Base-by-base conservation (phyloP, 768 basidiomycete genomes). In the Saitozyma sp. region DNA sequence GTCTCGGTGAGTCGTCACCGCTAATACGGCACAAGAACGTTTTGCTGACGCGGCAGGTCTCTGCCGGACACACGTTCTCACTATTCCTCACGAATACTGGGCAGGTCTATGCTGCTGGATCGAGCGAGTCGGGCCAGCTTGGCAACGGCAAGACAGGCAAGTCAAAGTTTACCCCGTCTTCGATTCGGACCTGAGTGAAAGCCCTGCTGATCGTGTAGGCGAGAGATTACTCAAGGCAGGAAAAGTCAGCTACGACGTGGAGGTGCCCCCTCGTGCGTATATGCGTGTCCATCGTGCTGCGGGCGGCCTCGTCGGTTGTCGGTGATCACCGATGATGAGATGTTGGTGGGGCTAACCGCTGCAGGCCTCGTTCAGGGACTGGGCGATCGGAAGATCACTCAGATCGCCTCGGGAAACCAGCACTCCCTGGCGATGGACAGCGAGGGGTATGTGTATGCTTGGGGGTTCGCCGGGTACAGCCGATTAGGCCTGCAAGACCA, bases 41-140 rank as follows among this genome's bases (percentile, higher is more conserved):
- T 29, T 29, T 5, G 29, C 29, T 29, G 29, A 29, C 29, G 56
- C 10, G 40, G 17, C 84, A 88, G 74, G 92, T 87, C 20, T 85
- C 87, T 7, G 91, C 90, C 0, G 95, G 95, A 0, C 82, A 90
- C 57, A 87, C 85, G 1, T 96, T 96, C 80, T 90, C 91, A 0
- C 75, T 92, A 7, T 85, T 94, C 51, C 82, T 97, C 62, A 89
- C 91, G 2, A 86, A 87, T 55, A 84, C 84, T n/a, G 95, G 93
- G 40, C 54, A 68, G 89, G 91, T 95, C 2, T 97, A 89, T 71
- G 84, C 91, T 1, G 89, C 92, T 66, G 95, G 95, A 41, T 93
- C 90, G 55, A 91, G 87, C 19, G 93, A 96, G 79, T 87, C 91
- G 62, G 95, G 95, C 1, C 94, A 96, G 67, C 83, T 97, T 0